Conservation (phyloP, 2,329 filamentous ascomycete species). For the Fusarium veterinarium region DNA sequence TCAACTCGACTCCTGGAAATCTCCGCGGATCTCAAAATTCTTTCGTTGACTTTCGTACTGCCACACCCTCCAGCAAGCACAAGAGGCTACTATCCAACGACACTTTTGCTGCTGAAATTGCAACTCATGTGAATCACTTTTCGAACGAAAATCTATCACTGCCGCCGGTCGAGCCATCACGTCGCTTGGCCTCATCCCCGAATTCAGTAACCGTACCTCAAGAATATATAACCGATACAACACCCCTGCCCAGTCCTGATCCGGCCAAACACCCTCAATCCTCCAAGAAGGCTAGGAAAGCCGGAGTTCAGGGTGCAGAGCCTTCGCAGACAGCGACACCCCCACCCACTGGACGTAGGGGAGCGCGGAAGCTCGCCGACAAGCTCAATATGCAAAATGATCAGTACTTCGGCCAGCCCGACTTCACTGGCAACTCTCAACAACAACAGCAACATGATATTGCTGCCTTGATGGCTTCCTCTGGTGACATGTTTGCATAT, state of each 20-base stretch:
- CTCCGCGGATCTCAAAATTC: conserved; percentile 59
- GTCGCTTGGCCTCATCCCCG: conserved; percentile 69
- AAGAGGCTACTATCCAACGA: conserved; percentile 65
- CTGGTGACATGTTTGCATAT: conserved; percentile 69
- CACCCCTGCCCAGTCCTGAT: conserved; percentile 45
- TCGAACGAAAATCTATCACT: conserved; percentile 64
- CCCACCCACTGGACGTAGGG: conserved; percentile 68
- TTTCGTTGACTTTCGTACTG: conserved; percentile 59
- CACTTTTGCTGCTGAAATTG: conserved; percentile 61
- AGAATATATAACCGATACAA: conserved; percentile 46
- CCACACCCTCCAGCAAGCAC: conserved; percentile 54
- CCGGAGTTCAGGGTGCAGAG: conserved; percentile 53
- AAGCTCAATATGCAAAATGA: conserved; percentile 70
- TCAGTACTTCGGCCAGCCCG: conserved; percentile 63
- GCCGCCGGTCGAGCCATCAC: conserved; percentile 69
- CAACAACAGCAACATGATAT: conserved; percentile 59
- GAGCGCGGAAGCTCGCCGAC: conserved; percentile 65
- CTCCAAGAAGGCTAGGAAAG: conserved; percentile 60
- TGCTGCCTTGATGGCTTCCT: conserved; percentile 57
- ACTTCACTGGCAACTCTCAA: conserved; percentile 61
- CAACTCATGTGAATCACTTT: conserved; percentile 72
- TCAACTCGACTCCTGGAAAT: conserved; percentile 72
- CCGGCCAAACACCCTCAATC: conserved; percentile 44
- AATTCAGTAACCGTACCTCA: conserved; percentile 52
- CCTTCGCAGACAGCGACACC: conserved; percentile 67